Evolutionary conservation across 352 stramenopile species (phyloP).

Genomic region (Ophiocytium majus): DNA sequence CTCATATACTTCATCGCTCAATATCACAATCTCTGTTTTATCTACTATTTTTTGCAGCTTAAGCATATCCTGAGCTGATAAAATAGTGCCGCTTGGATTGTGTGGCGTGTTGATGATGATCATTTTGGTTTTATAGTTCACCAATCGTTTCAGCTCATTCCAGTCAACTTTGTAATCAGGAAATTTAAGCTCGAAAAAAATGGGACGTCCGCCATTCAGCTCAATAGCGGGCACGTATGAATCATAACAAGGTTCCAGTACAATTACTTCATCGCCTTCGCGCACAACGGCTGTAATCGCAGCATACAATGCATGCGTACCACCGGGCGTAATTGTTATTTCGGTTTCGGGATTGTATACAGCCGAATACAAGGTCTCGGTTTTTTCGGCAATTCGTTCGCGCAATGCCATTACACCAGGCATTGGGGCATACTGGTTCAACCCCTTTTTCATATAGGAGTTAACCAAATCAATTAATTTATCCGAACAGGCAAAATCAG

Average conservation of each 20-base stretch:
- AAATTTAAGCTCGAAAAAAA: background rate
- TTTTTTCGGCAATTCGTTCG: conserved; percentile 6
- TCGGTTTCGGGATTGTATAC: background rate
- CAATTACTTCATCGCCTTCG: background rate
- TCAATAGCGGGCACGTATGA: background rate
- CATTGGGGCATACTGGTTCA: conserved; percentile 12
- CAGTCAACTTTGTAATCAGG: background rate
- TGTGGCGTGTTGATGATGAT: conserved; percentile 8
- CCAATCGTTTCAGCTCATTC: background rate
- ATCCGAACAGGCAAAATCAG: background rate
- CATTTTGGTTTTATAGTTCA: background rate
- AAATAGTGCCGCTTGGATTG: background rate
- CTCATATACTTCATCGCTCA: conserved; percentile 13
- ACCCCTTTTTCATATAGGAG: background rate
- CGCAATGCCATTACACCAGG: background rate
- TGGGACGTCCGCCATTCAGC: background rate
- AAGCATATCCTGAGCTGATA: background rate
- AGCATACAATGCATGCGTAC: background rate
- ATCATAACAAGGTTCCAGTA: conserved; percentile 3
- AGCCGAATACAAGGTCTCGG: background rate
- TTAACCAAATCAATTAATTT: background rate
- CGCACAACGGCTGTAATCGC: conserved; percentile 6
- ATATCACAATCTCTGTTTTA: background rate
- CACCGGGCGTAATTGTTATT: conserved; percentile 6
- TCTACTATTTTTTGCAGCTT: background rate